phyloP scores from a whole-genome alignment of 371 early-diverging fungal genomes.

The Mortierella sp. region DNA sequence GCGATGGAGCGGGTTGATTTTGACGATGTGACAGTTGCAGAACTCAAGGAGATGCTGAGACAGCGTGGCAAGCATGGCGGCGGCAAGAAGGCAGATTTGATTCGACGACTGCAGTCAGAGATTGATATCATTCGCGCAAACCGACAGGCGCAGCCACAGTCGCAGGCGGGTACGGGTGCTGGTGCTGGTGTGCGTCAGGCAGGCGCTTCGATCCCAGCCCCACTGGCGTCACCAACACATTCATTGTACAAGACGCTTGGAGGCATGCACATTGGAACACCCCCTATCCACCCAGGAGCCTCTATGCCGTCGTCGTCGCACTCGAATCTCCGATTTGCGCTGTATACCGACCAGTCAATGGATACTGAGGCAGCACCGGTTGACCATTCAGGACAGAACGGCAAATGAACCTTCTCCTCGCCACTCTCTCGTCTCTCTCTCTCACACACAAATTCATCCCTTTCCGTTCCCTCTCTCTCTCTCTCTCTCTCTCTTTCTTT shows the following conservation, averaged over 20 bases:
- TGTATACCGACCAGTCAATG: conserved; percentile 1
- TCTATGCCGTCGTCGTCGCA: conserved; percentile 15
- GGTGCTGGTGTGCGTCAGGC: neutral
- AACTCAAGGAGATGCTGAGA: conserved; percentile 80
- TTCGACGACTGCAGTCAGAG: conserved; percentile 71
- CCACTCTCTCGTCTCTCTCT: neutral
- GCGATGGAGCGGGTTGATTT: conserved; percentile 75
- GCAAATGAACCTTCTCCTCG: neutral
- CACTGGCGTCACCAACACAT: conserved; percentile 40
- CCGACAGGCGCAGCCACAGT: conserved; percentile 15
- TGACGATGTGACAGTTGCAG: conserved; percentile 81
- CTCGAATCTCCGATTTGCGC: conserved; percentile 37
- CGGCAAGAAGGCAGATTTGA: conserved; percentile 77
- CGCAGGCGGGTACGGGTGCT: neutral
- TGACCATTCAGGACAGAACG: conserved; percentile 3
- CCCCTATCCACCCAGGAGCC: conserved; percentile 19
- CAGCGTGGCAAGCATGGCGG: conserved; percentile 77
- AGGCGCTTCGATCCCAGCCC: conserved; percentile 17
- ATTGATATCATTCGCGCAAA: conserved; percentile 60
- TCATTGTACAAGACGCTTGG: conserved; percentile 36
- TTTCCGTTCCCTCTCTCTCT: neutral
- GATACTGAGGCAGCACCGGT: neutral
- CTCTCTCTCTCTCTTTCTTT: neutral
- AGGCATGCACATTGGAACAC: conserved; percentile 42
- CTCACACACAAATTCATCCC: no score